A percentile compares a stretch with the other conserved stretches of the same genome.
Evolutionary conservation across 208 protist species (phyloP).

Genomic region (Trypanosomatidae sp.): DNA sequence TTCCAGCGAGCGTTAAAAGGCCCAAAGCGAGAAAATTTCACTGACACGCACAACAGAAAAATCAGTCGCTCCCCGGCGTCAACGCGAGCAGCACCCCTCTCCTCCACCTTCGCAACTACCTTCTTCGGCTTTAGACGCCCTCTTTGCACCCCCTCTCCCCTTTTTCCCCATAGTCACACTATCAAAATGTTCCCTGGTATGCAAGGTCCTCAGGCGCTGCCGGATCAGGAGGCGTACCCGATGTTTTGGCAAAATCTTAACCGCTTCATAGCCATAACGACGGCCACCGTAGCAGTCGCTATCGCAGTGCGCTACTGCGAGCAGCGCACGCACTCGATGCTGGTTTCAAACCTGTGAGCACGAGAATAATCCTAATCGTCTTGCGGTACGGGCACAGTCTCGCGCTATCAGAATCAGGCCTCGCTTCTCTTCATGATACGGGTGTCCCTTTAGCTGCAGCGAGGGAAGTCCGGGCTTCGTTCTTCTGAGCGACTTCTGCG

Average conservation of each 20-base stretch:
- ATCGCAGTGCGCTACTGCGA: constrained; percentile 71
- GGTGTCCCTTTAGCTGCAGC: not conserved
- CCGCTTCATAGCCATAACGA: constrained; percentile 55
- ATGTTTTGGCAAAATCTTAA: constrained; percentile 80
- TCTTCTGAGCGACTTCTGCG: not conserved
- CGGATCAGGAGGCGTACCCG: constrained; percentile 61
- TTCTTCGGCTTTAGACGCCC: not conserved
- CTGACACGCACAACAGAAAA: not conserved
- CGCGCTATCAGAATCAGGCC: not conserved
- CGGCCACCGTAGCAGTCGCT: constrained; percentile 43
- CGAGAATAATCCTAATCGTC: not conserved
- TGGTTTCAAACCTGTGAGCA: constrained; percentile 54
- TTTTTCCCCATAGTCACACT: not conserved
- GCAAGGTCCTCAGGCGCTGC: constrained; percentile 67
- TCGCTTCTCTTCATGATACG: not conserved
- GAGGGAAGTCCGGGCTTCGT: not conserved
- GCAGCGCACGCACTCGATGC: constrained; percentile 46
- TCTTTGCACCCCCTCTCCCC: not conserved
- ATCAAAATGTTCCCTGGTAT: constrained; percentile 75
- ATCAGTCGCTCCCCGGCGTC: no score
- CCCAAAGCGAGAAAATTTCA: not conserved
- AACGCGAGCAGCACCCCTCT: no score
- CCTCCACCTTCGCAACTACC: not conserved
- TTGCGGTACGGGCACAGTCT: not conserved
- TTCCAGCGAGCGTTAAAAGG: not conserved